Base-by-base conservation (phyloP, 1,139 yeast genomes). In the Scheffersomyces parashehatae region DNA sequence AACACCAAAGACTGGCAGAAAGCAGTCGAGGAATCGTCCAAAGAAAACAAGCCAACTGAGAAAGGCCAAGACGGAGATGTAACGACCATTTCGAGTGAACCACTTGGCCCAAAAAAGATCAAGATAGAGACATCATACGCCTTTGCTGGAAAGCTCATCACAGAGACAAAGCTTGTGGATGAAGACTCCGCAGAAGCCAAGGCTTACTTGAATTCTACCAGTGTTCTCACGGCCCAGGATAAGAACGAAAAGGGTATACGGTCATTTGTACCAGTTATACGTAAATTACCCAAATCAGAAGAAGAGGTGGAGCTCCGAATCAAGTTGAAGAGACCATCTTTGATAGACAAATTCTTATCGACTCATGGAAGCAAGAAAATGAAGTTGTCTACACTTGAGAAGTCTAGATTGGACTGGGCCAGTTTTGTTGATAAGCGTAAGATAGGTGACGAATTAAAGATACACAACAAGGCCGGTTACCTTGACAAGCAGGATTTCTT, bases 361-460 rank as follows among this genome's bases (percentile, higher is more conserved):
- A 44, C 64, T 0, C 59, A 58, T 30, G 68, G 71, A 6, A 68
- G 60, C 53, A 70, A 68, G 48, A 64, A 65, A 45, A 82, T 83
- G 38, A 91, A 90, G 62, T 73, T 95, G 48, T 88, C 96, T 14
- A 95, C 99, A 0, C 70, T 93, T 49, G 98, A 95, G 62, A 93
- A 93, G 63, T 88, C 96, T 2, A 75, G 96, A 48, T 74, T 93
- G 45, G 99, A 93, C 64, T 93, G 99, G 97, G 95, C 96, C 1
- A 82, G 89, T 47, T 91, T 88, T 67, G 97, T 95, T 15, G 98
- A 93, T 64, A 76, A 85, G 54, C 83, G 85, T 50, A 90, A 91
- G 47, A 83, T 95, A 44, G 77, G 80, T 42, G 97, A 89, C 52
- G 99, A 93, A 51, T 76, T 93, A 60, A 77, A 77, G 43, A 76